Evolutionary conservation across 2,329 filamentous ascomycete genomes (phyloP), one percentile per base, ranked within the genome.

Genomic region (Fusarium musae): DNA sequence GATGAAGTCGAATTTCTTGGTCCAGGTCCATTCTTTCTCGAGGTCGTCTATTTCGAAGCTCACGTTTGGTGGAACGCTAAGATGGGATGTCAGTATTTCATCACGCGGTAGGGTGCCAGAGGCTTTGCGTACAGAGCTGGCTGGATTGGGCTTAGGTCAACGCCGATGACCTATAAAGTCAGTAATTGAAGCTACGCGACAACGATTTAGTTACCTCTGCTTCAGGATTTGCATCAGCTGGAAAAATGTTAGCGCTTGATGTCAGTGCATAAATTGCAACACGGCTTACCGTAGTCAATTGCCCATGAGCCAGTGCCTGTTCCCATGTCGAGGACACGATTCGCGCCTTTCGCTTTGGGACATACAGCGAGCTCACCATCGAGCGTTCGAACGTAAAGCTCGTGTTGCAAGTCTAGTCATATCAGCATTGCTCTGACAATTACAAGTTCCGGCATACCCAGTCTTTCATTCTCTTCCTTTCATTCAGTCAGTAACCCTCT

Each of bases 61-160:
- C 2, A 65, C 43, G 9, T 73, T 74, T 0, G 70, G 69, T 9
- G 66, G 59, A 1, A 74, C 70, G 23, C 71, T 74, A 13, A 26
- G 26, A 26, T 6, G 3, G 11, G 11, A 17, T 15, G 16, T 59
- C 13, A 68, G 40, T 21, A n/a, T 16, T 19, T 34, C 0, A 21
- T 10, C 0, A 28, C 9, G 12, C 2, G 8, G 16, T 8, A 13
- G 19, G 2, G 6, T 6, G 15, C 4, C 7, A 13, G 26, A 5
- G 2, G 3, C 2, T 12, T 19, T 26, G 16, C 63, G 23, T n/a
- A 74, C 72, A 69, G 70, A 16, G 61, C 26, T 2, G 72, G 70
- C 9, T 74, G 72, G 15, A 74, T 74, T 3, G 70, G 70, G 9
- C 70, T 74, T 2, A 74, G 30, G 19, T 74, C 72, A 6, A 73